phyloP scores from a whole-genome alignment of 257 asterid genomes.

The Datura wrightii region DNA sequence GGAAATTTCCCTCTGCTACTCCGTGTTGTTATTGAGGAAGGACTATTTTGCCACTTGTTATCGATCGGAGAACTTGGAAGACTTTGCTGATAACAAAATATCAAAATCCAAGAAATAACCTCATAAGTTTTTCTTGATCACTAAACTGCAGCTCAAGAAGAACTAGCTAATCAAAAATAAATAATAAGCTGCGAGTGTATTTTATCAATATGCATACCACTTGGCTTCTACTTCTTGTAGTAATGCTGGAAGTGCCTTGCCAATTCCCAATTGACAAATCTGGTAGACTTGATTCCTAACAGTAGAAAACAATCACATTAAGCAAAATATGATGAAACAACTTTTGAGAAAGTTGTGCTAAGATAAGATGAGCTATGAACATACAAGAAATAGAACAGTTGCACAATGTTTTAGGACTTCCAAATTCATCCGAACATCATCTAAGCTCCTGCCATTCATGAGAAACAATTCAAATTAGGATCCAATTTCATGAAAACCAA shows the following conservation, averaged over 20 bases:
- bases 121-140: neutral
- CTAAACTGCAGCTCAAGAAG: neutral
- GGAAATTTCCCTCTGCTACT: constrained; percentile 45
- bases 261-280: constrained; percentile 48
- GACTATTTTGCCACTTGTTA: constrained; percentile 40
- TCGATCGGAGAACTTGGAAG: constrained; percentile 31
- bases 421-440: constrained; percentile 89
- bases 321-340: neutral
- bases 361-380: neutral
- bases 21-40: constrained; percentile 42
- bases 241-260: constrained; percentile 49
- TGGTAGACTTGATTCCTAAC: constrained; percentile 86
- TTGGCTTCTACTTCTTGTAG: constrained; percentile 80
- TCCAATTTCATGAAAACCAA: neutral
- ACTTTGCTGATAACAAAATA: constrained; percentile 43
- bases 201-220: constrained; percentile 44
- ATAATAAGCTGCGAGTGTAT: too few species aligned
- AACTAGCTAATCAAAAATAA: neutral
- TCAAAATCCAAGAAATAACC: neutral
- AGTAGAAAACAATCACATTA: neutral
- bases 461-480: neutral
- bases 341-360: neutral
- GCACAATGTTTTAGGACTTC: constrained; percentile 98
- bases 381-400: constrained; percentile 84
- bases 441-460: constrained; percentile 72